Conservation (phyloP, 192 early-diverging fungal species). For the Mortierella hygrophila region DNA sequence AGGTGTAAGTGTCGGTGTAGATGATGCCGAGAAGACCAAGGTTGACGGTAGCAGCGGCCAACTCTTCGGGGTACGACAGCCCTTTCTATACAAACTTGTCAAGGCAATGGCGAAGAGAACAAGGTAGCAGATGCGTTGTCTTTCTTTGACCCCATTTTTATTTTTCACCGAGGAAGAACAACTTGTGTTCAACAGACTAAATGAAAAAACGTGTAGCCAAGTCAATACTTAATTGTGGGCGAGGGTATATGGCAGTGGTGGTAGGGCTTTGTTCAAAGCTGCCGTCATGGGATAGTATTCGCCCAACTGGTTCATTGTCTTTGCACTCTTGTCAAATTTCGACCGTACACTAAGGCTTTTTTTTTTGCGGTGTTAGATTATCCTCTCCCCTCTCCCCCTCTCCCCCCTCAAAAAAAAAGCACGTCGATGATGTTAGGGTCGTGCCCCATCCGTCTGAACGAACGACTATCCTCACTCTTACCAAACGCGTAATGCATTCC, state of each 20-base stretch:
- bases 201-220: background rate
- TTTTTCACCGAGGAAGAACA: background rate
- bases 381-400: background rate
- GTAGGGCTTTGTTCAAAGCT: no score
- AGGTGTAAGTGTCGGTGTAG: slow-evolving; percentile 45
- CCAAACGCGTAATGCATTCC: background rate
- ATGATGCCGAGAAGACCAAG: slow-evolving; percentile 56
- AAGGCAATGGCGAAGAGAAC: no score
- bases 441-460: background rate
- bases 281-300: background rate
- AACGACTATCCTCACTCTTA: background rate
- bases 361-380: background rate
- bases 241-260: no score
- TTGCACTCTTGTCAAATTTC: background rate
- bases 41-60: slow-evolving; percentile 42
- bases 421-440: no score
- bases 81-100: no score
- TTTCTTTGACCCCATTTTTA: no score
- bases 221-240: background rate
- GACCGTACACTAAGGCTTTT: background rate
- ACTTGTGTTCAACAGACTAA: background rate
- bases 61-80: slow-evolving; percentile 17
- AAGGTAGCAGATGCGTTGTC: no score
- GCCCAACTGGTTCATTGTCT: background rate
- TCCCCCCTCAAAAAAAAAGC: background rate